A percentile compares a stretch with the other conserved stretches of the same genome.
Conservation (phyloP, 2,329 filamentous ascomycete species). For the Didymella pomorum region DNA sequence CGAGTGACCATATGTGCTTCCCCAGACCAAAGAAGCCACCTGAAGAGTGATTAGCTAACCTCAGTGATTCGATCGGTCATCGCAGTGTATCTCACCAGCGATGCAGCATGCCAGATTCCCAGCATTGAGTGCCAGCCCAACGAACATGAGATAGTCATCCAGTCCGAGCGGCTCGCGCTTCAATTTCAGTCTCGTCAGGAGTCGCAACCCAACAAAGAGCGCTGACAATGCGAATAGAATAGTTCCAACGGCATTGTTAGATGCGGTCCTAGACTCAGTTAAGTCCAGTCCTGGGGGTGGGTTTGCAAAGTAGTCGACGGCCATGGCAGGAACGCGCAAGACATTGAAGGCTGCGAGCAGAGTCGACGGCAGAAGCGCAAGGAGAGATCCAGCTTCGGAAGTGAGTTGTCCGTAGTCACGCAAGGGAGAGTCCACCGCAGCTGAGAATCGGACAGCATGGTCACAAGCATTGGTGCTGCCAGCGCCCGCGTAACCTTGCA, state of each 20-base stretch:
- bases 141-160: conserved; percentile 38
- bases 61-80: too few relatives aligned
- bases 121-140: conserved; percentile 31
- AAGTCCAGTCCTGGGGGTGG: conserved; percentile 30
- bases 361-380: neutral
- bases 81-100: conserved; percentile 21
- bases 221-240: conserved; percentile 31
- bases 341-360: conserved; percentile 1
- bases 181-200: conserved; percentile 29
- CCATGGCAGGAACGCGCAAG: conserved; percentile 9
- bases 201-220: conserved; percentile 29
- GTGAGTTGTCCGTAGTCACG: neutral
- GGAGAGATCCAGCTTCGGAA: neutral
- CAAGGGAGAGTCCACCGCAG: conserved; percentile 2
- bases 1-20: conserved; percentile 37
- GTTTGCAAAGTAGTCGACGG: conserved; percentile 25
- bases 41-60: conserved; percentile 1
- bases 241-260: conserved; percentile 35
- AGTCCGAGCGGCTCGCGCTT: conserved; percentile 29
- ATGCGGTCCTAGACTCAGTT: conserved; percentile 31
- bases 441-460: neutral
- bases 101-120: conserved; percentile 38
- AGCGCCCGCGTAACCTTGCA: conserved; percentile 4
- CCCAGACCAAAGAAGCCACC: conserved; percentile 36
- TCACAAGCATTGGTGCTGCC: conserved; percentile 7